phyloP scores from a whole-genome alignment of 495 filamentous ascomycete species.

The Penicillium coffeae region DNA sequence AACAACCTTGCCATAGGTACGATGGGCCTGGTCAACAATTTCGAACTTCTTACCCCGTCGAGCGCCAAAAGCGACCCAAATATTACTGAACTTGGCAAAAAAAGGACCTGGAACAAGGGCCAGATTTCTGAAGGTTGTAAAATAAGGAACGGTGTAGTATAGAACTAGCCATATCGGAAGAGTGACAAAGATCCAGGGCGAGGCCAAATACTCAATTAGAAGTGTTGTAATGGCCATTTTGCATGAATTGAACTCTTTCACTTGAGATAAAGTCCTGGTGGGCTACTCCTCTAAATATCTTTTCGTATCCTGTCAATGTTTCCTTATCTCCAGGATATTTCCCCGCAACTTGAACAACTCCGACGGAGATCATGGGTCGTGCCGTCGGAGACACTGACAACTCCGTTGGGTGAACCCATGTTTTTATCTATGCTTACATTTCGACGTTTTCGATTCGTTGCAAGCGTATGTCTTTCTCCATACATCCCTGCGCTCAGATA shows the following conservation, averaged over 20 bases:
- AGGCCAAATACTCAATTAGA: slow-evolving; percentile 2
- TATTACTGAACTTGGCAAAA: slow-evolving; percentile 21
- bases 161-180: slow-evolving; percentile 14
- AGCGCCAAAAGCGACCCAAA: slow-evolving; percentile 22
- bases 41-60: slow-evolving; percentile 20
- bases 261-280: no score
- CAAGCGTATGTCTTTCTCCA: no score
- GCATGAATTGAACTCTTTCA: not conserved
- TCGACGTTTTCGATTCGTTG: no score
- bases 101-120: slow-evolving; percentile 18
- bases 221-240: slow-evolving; percentile 11
- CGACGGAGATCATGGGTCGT: not conserved
- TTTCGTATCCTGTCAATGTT: not conserved
- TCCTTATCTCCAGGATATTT: not conserved
- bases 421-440: no score
- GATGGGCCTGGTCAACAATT: slow-evolving; percentile 34
- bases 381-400: not conserved
- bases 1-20: slow-evolving; percentile 36
- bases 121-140: slow-evolving; percentile 13
- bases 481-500: no score
- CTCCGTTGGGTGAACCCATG: not conserved
- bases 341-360: not conserved
- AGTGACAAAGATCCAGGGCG: slow-evolving; percentile 11
- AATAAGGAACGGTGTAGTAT: slow-evolving; percentile 24
- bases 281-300: not conserved